Base-by-base conservation (phyloP, 1,284 basidiomycete species). In the Peniophora sp. region DNA sequence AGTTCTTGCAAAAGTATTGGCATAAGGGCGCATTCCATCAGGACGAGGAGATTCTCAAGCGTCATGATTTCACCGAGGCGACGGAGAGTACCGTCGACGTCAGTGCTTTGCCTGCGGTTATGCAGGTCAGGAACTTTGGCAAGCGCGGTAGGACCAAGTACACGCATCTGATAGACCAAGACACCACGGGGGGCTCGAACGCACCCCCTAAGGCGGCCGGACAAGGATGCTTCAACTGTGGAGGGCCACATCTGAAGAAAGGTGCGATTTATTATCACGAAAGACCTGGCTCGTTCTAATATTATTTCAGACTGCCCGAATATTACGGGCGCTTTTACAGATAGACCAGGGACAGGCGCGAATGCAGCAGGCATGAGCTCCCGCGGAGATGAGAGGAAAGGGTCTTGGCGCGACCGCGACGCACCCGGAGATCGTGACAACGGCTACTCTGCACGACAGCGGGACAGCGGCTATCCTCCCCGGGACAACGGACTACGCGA, bases 21-120 rank as follows among this genome's bases (percentile, higher is more conserved):
- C 97, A 99, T 74, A 98, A 97, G 70, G 97, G 97, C 61, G 95
- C 94, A 53, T 99, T 99, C 76, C 94, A 97, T 68, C 92, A 91
- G 85, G 96, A 97, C 68, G 81, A 85, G 58, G 93, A 97, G 49
- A 83, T 99, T 56, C 80, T 97, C 59, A 79, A 79, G 61, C 73
- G 74, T 53, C 86, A 88, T 65, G 94, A 99, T 68, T 97, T 77
- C 63, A 93, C 91, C 1, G 89, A 91, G 62, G 85, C 89, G 17
- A 97, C 94, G 3, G 84, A 86, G 64, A 89, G 85, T 20, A 87
- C 90, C 0, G 65, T 94, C 47, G 94, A 98, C 65, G 82, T 96
- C 41, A 85, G 87, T 6, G 59, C 89, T 55, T 74, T 99, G 39
- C 97, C 97, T 8, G 81, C 89, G 67, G 89, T 97, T 55, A 96